Percentiles rank a stretch among this genome's conserved stretches.
phyloP scores from a whole-genome alignment of 2,329 filamentous ascomycete species.

The Pseudofabraea citricarpa region DNA sequence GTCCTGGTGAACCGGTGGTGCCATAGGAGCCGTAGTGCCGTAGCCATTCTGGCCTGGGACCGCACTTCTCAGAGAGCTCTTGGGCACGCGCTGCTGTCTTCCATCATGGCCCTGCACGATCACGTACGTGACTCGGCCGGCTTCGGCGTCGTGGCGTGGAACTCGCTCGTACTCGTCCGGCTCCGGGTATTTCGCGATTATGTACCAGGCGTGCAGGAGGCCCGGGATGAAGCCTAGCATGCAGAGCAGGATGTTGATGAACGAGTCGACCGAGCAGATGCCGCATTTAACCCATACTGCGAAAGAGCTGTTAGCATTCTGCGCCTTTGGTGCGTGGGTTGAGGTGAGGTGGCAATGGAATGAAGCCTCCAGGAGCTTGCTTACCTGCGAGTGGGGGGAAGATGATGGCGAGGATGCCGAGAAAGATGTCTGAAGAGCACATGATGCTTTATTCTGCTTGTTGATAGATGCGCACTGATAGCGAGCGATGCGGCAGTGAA shows the following conservation, averaged over 20 bases:
- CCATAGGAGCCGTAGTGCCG: conserved; percentile 28
- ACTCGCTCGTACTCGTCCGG: conserved; percentile 64
- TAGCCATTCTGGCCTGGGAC: conserved; percentile 15
- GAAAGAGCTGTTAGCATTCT: too few relatives aligned
- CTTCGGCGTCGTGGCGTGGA: conserved; percentile 44
- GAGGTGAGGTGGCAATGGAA: not conserved
- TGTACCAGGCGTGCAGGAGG: conserved; percentile 95
- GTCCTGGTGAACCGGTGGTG: conserved; percentile 28
- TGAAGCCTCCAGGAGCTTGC: conserved; percentile 23
- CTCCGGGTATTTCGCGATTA: conserved; percentile 88
- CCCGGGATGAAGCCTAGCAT: conserved; percentile 76
- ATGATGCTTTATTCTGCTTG: too few relatives aligned
- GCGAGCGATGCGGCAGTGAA: too few relatives aligned
- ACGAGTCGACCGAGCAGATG: conserved; percentile 83
- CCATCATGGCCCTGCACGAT: conserved; percentile 55
- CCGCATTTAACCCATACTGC: conserved; percentile 95
- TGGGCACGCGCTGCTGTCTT: conserved; percentile 19
- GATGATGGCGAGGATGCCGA: conserved; percentile 59
- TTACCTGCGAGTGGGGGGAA: conserved; percentile 62
- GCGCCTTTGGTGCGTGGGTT: not conserved
- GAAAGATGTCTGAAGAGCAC: conserved; percentile 58
- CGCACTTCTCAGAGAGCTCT: conserved; percentile 21
- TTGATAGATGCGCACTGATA: too few relatives aligned
- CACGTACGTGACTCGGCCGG: conserved; percentile 69
- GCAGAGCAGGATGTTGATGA: conserved; percentile 94